These are phyloP conservation scores for Talaromyces amestolkiae DNA, from an alignment of 2,329 filamentous ascomycete species.

Conservation along the genomic window DNA sequence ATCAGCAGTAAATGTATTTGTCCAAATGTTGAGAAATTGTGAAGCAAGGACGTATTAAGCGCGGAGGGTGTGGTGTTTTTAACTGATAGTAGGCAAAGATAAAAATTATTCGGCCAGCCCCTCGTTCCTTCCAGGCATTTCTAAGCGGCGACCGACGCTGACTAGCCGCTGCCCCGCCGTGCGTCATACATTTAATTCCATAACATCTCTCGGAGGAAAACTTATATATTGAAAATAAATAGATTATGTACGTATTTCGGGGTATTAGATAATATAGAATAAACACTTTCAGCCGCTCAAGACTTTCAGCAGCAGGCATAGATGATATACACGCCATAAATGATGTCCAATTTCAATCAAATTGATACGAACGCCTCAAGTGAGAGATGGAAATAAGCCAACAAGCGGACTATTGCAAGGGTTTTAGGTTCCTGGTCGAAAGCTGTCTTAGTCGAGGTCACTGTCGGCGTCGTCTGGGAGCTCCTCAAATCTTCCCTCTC, in stretches of 20 bases:
- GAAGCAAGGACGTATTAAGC: not conserved
- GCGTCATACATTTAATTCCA: conserved; percentile 13
- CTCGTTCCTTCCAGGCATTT: conserved; percentile 1
- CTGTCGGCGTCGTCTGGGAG: conserved; percentile 55
- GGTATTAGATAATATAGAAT: not conserved
- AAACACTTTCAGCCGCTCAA: not conserved
- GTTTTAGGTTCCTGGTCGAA: not conserved
- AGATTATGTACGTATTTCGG: not conserved
- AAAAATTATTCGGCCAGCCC: conserved; percentile 6
- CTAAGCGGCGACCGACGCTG: conserved; percentile 5
- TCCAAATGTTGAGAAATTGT: not conserved
- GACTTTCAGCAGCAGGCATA: not conserved
- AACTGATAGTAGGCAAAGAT: not conserved
- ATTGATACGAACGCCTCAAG: not conserved
- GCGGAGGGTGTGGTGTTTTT: not conserved
- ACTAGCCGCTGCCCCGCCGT: not conserved
- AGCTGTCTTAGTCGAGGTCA: conserved; percentile 25
- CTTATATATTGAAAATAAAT: not conserved
- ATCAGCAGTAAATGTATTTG: not conserved
- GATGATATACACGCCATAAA: not conserved
- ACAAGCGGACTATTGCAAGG: not conserved
- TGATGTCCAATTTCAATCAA: not conserved
- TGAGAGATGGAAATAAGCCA: not conserved
- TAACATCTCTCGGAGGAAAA: not conserved
- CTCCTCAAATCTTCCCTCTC: conserved; percentile 69